Evolutionary conservation across 169 alveolate species (phyloP), one percentile per base, ranked within the genome.

Genomic region (Plasmodium vivax): DNA sequence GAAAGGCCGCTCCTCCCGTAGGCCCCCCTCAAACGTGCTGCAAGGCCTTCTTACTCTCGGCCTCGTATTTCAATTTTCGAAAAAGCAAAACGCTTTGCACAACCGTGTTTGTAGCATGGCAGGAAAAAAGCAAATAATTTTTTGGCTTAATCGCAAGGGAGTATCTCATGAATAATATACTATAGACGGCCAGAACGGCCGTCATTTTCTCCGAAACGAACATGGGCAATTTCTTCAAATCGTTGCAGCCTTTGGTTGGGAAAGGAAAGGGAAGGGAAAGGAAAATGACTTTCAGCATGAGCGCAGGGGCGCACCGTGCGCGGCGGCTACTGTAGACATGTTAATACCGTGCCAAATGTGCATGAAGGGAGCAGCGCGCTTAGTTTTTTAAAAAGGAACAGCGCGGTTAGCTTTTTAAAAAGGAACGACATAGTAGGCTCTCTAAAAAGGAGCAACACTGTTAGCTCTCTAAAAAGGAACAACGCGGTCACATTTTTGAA

Each of bases 81-180:
- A 45, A 95, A 19, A 97, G 93, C 34, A 97, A 87, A 38, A 84
- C 93, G 51, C 95, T 96, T 84, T 98, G 98, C 12, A 96, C 98
- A 41, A 96, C 74, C 58, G 97, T 95, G 93, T 98, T 98, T 85
- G 97, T 95, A 47, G 97, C 85, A 87, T 98, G 99, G 95, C 99
- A 98, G 3, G 98, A 45, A 88, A 97, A 97, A 10, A 98, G 98
- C 7, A 98, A 88, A 88, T 95, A 94, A 93, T 98, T 98, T 56
- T 98, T 95, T 14, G 99, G 99, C 82, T 96, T 85, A 16, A 98
- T 98, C 95, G 97, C 97, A 95, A 94, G 95, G 3, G 99, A 98
- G 93, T 98, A 98, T n/a, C 99, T 85, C 98, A 97, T 97, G 93
- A 98, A 98, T 85, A 98, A 96, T 19, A 97, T 75, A 43, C 99